Base-by-base conservation (phyloP, 2,329 filamentous ascomycete species). In the Apiospora phragmitis region DNA sequence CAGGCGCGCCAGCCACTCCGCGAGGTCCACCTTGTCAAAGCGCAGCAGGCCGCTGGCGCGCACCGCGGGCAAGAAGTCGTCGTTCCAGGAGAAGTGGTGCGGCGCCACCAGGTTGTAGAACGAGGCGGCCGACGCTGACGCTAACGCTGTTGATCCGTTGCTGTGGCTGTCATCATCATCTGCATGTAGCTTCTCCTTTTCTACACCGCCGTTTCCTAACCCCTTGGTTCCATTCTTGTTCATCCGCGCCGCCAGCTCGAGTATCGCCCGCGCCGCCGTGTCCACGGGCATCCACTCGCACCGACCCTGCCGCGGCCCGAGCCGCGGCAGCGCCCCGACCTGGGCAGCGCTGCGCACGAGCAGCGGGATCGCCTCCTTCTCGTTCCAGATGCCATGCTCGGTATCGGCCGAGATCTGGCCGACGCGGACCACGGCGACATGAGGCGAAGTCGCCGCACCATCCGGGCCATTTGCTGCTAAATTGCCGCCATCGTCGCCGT, bases 371-470 rank as follows among this genome's bases (percentile, higher is more conserved):
- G 75, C 74, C 69, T 79, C 77, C 65, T 75, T 74, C 41, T 74
- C 74, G 67, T 77, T 78, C 77, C 77, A 78, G 65, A 79, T 76
- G 38, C 76, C 77, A 41, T 71, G 41, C 32, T 70, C 71, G 51
- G 78, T 79, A 70, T 81, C 80, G 8, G 80, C 81, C 6, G 78
- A 73, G 38, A 82, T 75, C 71, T 82, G 79, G 0, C 80, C 80
- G n/a, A 81, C 76, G 55, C 81, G 76, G 66, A 83, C 73, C 43
- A 83, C 77, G 29, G 71, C 75, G 6, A 80, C 55, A 4, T 62
- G 55, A 11, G 55, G 18, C 3, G 26, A 4, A 24, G 16, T 4
- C 7, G 7, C 35, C 35, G 35, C 35, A 38, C 35, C 35, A 38
- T 38, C 4, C 2, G n/a, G n/a, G n/a, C n/a, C n/a, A n/a, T n/a